Evolutionary conservation across 805 yeast species (phyloP), one percentile per base, ranked within the genome.

Genomic region (Helenozyma baotianmanensis): DNA sequence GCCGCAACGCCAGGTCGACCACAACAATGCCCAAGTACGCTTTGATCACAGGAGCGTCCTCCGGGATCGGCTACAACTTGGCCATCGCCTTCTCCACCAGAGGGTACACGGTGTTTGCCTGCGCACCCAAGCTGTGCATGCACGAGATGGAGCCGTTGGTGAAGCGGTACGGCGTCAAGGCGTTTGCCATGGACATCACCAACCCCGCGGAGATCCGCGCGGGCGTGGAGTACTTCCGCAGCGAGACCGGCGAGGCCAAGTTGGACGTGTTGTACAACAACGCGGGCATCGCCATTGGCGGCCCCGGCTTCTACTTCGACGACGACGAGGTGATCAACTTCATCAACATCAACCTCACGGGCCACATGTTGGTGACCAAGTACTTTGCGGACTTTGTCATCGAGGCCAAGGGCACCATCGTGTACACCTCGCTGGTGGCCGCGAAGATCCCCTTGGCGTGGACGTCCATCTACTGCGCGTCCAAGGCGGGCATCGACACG

Each of bases 401-500:
- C 40, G 73, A 73, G 23, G 78, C 83, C 2, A 67, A 78, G 45
- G 92, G 90, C 3, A 72, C 76, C 0, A 72, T 84, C 37, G 77
- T 80, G 0, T 82, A 80, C 56, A 82, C 92, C 1, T 90, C 92
- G 1, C 80, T 89, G 4, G 54, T 80, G 3, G 72, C 81, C 10
- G 92, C 86, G 1, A 35, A 75, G 11, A 57, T 71, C 10, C 78
- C 85, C 3, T 77, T 83, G 60, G 92, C 94, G 17, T 82, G 78
- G 53, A 76, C 80, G 1, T 67, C 80, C 10, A 62, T 78, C 19
- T 84, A 84, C 50, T 70, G 79, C 18, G 70, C 89, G 1, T 54
- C 82, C 1, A 84, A 84, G 48, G 86, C 89, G 6, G 89, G 90
- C 0, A 76, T 84, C 36, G 86, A 82, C 43, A 79, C 74, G 43